A percentile compares a stretch with the other conserved stretches of the same genome.
These are phyloP conservation scores for Aspergillus sp. DNA, from an alignment of 2,329 filamentous ascomycete species.

Conservation along the genomic window DNA sequence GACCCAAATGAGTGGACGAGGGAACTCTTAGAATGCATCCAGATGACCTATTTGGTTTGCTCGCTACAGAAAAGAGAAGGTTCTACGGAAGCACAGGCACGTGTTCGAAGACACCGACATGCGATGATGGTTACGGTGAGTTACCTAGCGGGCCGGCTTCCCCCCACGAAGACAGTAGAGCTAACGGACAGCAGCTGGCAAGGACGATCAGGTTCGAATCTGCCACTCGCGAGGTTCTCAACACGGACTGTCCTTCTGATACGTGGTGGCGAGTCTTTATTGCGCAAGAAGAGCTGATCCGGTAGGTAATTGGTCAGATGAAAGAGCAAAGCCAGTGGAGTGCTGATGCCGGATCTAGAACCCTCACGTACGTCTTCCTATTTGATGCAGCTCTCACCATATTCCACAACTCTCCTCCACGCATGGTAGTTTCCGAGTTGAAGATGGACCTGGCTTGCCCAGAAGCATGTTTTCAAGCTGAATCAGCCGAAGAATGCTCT, in stretches of 20 bases:
- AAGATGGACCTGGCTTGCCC: conserved; percentile 27
- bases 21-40: conserved; percentile 18
- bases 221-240: conserved; percentile 16
- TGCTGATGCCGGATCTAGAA: conserved; percentile 13
- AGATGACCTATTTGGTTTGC: conserved; percentile 25
- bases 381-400: conserved; percentile 30
- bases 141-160: not conserved
- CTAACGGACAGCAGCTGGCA: conserved; percentile 12
- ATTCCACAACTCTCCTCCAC: conserved; percentile 29
- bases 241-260: conserved; percentile 6
- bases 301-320: conserved; percentile 11
- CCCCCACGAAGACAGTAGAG: not conserved
- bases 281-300: conserved; percentile 26
- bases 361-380: conserved; percentile 27
- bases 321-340: not conserved
- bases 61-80: conserved; percentile 28
- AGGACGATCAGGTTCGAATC: conserved; percentile 17
- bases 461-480: conserved; percentile 29
- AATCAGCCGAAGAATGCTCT: conserved; percentile 21
- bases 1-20: conserved; percentile 9
- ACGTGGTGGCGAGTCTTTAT: conserved; percentile 23
- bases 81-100: conserved; percentile 16
- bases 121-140: conserved; percentile 24
- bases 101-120: conserved; percentile 22
- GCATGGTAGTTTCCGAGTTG: conserved; percentile 26